Base-by-base conservation (phyloP, 257 asterid genomes). In the Solanum appendiculatum region DNA sequence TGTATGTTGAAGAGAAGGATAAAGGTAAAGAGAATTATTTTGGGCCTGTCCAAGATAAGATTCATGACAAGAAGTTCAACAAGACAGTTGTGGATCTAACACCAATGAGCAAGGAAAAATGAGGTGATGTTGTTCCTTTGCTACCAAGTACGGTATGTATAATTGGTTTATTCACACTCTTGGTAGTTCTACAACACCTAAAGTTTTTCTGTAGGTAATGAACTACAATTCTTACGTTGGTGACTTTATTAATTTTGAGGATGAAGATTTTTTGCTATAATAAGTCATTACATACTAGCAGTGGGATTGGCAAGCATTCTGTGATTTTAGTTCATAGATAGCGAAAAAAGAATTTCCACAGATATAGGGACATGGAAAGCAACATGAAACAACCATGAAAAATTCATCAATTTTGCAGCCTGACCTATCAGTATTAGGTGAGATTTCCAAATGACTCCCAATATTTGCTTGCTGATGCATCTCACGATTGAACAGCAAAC, bases 361-460 rank as follows among this genome's bases (percentile, higher is more conserved):
- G 29, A 16, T 46, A 80, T 18, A 27, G 68, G 29, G 68, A 31
- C 68, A 80, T 48, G 27, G 85, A 29, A 80, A 51, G 64, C 42
- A 80, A 80, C 85, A 48, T 16, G 12, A 80, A 31, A 51, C 85
- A 51, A 46, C 15, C 68, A 80, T 48, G 36, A 48, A 80, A 48
- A 46, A 68, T 80, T 80, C 29, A 29, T 48, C 84, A 80, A 48
- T 48, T 78, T 78, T 29, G 85, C 87, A 90, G 68, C 86, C 93
- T 88, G 85, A 94, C 98, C 98, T 94, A 86, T 91, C 93, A 88
- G 82, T 75, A 60, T 89, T 89, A 78, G 93, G 87, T 77, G 91
- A 80, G 7, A 89, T 87, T 91, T 89, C 89, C 66, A 82, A 84
- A 86, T 88, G 87, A 86, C 82, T 89, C 86, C 88, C 91, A 64